Evolutionary conservation across 164 flowering plant genomes (phyloP), one percentile per base, ranked within the genome.

Genomic region (Stephania japonica): DNA sequence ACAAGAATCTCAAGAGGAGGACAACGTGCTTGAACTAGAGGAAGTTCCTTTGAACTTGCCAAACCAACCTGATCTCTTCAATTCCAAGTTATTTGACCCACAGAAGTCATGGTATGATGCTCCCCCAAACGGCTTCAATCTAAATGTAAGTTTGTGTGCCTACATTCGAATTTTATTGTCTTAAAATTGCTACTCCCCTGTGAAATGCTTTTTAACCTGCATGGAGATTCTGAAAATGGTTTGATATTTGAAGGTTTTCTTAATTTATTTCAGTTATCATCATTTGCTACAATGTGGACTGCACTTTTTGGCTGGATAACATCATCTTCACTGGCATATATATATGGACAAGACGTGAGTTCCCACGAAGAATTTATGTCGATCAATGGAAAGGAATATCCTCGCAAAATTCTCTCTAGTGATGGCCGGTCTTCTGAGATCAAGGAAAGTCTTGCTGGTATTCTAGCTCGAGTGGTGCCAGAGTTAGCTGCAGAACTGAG

Each of bases 401-500:
- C 93, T 5, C 53, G 65, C 43, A 92, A 87, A 78, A 74, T 84
- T 75, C 76, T 84, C 41, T 66, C 85, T 75, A 56, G 80, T 70
- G 97, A 86, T 78, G 94, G 93, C 9, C 89, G 90, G 12, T 94
- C 98, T 71, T 80, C 89, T 75, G 98, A 92, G 81, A 94, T 94
- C 67, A 89, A 90, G 86, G 85, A 80, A 72, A 84, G 92, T 64
- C 80, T 90, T 42, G 88, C 92, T 77, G 88, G 86, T 74, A 91
- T 87, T 78, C 85, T 94, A 65, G 70, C 89, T 63, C 87, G 93
- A 53, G 85, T 90, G 71, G 80, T 89, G 78, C 92, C 96, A 27
- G 88, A 83, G 47, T 70, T 94, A 71, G 86, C 84, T 75, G 71
- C 82, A 38, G 90, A 84, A 67, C 87, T 92, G 43, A 80, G 85